These are phyloP conservation scores for Schoenoplectus triqueter DNA, from an alignment of 202 grass and related monocot species.

Conservation along the genomic window DNA sequence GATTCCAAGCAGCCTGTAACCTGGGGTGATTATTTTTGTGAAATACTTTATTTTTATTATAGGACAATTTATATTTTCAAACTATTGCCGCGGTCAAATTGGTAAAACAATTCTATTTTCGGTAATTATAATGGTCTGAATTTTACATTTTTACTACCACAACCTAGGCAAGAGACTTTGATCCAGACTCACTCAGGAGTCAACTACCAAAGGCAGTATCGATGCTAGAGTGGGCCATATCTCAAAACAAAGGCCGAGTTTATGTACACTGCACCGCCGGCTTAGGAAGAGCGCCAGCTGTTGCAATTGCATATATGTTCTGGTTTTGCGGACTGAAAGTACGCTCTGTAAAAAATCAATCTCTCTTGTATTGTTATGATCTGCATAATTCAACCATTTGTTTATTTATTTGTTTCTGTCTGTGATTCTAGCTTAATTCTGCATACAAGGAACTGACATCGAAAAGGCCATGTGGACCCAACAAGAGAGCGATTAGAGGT, in stretches of 20 bases:
- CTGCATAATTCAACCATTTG: conserved; percentile 2
- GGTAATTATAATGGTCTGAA: conserved; percentile 9
- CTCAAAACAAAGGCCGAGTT: conserved; percentile 61
- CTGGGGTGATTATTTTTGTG: too few relatives aligned
- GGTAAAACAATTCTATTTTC: background rate
- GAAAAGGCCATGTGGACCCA: conserved; percentile 72
- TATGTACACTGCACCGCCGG: conserved; percentile 88
- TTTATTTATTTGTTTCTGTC: conserved; percentile 21
- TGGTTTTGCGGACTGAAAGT: conserved; percentile 86
- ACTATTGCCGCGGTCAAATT: background rate
- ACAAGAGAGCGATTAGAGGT: conserved; percentile 67
- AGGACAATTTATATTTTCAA: too few relatives aligned
- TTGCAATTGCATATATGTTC: conserved; percentile 80
- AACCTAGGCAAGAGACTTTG: conserved; percentile 71
- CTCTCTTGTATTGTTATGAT: background rate
- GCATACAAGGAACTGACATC: conserved; percentile 70
- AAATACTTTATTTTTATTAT: too few relatives aligned
- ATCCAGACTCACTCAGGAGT: too few relatives aligned
- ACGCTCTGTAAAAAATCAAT: conserved; percentile 23
- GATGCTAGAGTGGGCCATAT: conserved; percentile 83
- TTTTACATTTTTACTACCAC: background rate
- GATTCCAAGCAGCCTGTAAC: too few relatives aligned
- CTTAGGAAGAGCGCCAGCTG: conserved; percentile 75
- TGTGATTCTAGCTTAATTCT: conserved; percentile 54
- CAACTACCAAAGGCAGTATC: too few relatives aligned